Conservation (phyloP, 179 eudicot genomes). For the Beta lomatogona region DNA sequence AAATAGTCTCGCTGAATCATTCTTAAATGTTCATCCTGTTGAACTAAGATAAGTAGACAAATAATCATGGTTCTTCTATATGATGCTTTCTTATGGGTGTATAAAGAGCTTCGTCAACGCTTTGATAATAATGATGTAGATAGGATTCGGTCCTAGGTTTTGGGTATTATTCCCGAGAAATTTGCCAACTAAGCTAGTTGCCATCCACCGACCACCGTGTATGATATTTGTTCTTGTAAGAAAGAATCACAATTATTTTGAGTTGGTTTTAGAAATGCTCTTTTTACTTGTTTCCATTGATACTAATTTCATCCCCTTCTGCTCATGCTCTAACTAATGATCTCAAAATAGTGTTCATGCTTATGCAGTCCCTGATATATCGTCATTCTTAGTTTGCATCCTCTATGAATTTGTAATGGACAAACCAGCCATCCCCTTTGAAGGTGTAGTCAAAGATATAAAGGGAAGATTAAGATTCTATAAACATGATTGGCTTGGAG, state of each 20-base stretch:
- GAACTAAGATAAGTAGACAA: neutral
- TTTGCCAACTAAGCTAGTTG: too few relatives aligned
- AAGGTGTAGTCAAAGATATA: conserved; percentile 33
- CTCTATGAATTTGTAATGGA: conserved; percentile 30
- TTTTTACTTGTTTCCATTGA: neutral
- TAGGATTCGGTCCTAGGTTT: too few relatives aligned
- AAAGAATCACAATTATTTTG: neutral
- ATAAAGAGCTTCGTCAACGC: too few relatives aligned
- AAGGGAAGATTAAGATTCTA: conserved; percentile 42
- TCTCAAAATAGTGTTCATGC: neutral
- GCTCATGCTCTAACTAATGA: neutral
- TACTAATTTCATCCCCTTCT: neutral
- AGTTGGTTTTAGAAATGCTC: neutral
- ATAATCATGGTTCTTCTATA: neutral
- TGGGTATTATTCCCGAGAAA: too few relatives aligned
- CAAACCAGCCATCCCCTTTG: conserved; percentile 36
- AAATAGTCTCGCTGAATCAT: too few relatives aligned
- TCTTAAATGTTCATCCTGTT: too few relatives aligned
- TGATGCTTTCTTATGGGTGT: too few relatives aligned
- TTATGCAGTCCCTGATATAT: neutral
- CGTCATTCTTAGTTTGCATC: neutral
- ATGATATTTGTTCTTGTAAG: neutral
- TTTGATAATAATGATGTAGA: too few relatives aligned
- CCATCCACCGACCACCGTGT: neutral
- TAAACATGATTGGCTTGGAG: conserved; percentile 40